phyloP scores from a whole-genome alignment of 2,329 filamentous ascomycete species.

The Claviceps maximensis region DNA sequence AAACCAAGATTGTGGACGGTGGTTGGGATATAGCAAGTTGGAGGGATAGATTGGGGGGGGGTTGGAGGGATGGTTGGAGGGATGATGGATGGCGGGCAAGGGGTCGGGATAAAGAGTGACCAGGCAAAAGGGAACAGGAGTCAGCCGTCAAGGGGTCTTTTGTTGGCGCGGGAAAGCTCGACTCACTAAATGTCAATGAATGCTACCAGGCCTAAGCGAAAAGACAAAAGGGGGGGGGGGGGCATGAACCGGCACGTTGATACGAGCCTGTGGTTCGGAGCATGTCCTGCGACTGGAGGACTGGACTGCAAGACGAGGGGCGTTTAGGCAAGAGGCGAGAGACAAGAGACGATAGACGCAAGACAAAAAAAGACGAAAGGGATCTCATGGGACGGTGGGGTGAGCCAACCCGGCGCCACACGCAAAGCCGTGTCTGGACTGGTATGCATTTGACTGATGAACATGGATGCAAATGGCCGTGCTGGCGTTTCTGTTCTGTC shows the following conservation, averaged over 20 bases:
- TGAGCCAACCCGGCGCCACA: too few relatives aligned
- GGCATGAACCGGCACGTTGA: background rate
- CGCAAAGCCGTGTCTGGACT: too few relatives aligned
- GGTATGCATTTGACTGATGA: too few relatives aligned
- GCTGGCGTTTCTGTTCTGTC: too few relatives aligned
- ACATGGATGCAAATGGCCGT: too few relatives aligned
- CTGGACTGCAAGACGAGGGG: too few relatives aligned
- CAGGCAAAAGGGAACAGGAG: background rate
- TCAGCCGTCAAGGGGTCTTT: background rate
- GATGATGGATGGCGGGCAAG: conserved; percentile 1
- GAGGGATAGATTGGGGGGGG: too few relatives aligned
- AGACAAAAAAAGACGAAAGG: too few relatives aligned
- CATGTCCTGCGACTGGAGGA: background rate
- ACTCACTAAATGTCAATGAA: background rate
- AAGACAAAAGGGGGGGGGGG: background rate
- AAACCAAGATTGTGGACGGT: background rate
- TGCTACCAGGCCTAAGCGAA: background rate
- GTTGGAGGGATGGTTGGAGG: too few relatives aligned
- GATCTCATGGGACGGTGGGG: too few relatives aligned
- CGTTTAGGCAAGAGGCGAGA: too few relatives aligned
- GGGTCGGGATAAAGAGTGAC: conserved; percentile 1
- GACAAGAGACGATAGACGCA: too few relatives aligned
- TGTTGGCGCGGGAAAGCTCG: conserved; percentile 1
- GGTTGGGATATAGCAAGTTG: conserved; percentile 1
- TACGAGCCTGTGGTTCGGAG: background rate